These are phyloP conservation scores for Azolla pinnata DNA, from an alignment of 75 land plant genomes.

Conservation along the genomic window DNA sequence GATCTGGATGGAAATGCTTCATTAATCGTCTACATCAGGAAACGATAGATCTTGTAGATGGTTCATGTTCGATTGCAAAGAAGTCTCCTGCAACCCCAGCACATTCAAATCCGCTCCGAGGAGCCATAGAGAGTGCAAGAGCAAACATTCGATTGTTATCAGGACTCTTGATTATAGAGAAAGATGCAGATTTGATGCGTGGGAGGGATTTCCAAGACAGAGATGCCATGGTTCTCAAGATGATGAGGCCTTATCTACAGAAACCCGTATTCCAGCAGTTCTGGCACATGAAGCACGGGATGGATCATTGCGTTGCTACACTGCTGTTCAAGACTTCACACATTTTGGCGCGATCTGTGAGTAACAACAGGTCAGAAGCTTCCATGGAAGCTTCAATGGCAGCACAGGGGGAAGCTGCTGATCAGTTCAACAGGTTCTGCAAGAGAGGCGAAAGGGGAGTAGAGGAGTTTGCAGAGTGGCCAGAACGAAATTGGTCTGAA, in stretches of 20 bases:
- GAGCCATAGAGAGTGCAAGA: constrained; percentile 1
- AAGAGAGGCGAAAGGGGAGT: not conserved
- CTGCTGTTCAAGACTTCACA: constrained; percentile 1
- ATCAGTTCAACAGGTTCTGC: constrained; percentile 4
- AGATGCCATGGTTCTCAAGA: not conserved
- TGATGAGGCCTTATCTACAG: constrained; percentile 1
- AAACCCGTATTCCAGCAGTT: not conserved
- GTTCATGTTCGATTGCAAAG: not conserved
- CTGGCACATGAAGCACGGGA: constrained; percentile 1
- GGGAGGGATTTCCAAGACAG: constrained; percentile 3
- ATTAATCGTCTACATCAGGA: not conserved
- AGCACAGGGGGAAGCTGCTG: not conserved
- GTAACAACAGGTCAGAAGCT: not conserved
- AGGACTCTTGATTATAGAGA: constrained; percentile 1
- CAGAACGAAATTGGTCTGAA: not conserved
- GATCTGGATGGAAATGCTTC: not conserved
- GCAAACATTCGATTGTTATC: not conserved
- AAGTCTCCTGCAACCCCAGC: not conserved
- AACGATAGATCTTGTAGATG: not conserved
- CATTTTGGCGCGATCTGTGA: not conserved
- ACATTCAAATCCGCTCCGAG: not conserved
- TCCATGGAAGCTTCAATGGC: no score
- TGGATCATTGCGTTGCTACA: constrained; percentile 4
- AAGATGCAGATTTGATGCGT: not conserved
- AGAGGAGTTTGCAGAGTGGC: not conserved